phyloP scores from a whole-genome alignment of 331 rosid genomes.

The Quercus tomentella region DNA sequence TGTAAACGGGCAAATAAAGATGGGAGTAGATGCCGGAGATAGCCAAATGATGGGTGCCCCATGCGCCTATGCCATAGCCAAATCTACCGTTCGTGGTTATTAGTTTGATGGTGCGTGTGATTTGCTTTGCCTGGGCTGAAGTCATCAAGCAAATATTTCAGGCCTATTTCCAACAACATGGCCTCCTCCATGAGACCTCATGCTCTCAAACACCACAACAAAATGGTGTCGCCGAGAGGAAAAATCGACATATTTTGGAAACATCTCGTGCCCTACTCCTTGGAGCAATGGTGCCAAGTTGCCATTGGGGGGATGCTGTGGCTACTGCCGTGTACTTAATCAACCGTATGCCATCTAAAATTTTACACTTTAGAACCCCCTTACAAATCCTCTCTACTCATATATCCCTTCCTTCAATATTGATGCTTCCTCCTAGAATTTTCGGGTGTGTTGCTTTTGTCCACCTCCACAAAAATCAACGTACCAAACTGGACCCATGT shows the following conservation, averaged over 20 bases:
- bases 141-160: background rate
- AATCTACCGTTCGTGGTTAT: background rate
- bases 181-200: background rate
- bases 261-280: background rate
- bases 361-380: constrained; percentile 2
- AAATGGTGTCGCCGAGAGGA: background rate
- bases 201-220: background rate
- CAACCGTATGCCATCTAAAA: background rate
- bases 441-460: background rate
- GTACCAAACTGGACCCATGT: background rate
- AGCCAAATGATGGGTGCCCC: no score
- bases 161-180: background rate
- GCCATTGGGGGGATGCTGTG: background rate
- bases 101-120: background rate
- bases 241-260: background rate
- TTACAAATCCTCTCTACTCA: background rate
- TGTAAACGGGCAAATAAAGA: background rate
- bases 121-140: background rate
- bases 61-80: no score
- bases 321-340: background rate
- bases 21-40: background rate
- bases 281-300: background rate
- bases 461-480: background rate
- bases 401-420: background rate
- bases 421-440: background rate